Base-by-base conservation (phyloP, 2,329 filamentous ascomycete genomes). In the Metarhizium brunneum region DNA sequence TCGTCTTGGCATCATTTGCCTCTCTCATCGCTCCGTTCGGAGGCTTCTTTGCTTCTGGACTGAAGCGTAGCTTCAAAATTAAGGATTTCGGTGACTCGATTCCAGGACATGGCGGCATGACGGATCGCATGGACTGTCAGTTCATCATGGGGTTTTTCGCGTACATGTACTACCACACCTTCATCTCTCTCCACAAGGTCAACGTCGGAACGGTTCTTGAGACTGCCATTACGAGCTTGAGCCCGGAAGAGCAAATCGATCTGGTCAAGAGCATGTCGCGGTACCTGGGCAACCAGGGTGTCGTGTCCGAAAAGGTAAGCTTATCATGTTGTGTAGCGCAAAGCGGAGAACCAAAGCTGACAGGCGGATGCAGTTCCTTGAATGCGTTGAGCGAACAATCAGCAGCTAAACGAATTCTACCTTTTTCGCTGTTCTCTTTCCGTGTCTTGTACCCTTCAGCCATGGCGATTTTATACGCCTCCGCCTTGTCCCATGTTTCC, bases 71-170 rank as follows among this genome's bases (percentile, higher is more conserved):
- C 4, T 99, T 99, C 78, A 97, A 99, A 77, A 95, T 99, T 80
- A 99, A 99, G 80, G 94, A 99, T 75, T 99, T 99, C 74, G 94
- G 94, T 63, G 90, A 99, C 72, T 95, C 91, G 1, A 99, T 99
- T 63, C 94, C 94, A 1, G 94, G 94, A 25, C 94, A 99, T 66
- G 94, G 94, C 58, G 94, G 94, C 63, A 97, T 99, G 76, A 99
- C 94, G 16, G 94, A 99, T 69, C 88, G 94, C 59, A 97, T 99
- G 92, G 94, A 99, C 69, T 99, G 94, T 71, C 94, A 99, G 69
- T 99, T 99, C 75, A 97, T 97, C 76, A 99, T 99, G 94, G 94
- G 94, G 8, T 94, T 96, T 73, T 97, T 99, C 66, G 84, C 92
- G 16, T 97, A 91, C 76, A 92, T 99, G 82, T 99, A 99, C 75